phyloP scores from a whole-genome alignment of 495 filamentous ascomycete species.

The Arthonia radiata region DNA sequence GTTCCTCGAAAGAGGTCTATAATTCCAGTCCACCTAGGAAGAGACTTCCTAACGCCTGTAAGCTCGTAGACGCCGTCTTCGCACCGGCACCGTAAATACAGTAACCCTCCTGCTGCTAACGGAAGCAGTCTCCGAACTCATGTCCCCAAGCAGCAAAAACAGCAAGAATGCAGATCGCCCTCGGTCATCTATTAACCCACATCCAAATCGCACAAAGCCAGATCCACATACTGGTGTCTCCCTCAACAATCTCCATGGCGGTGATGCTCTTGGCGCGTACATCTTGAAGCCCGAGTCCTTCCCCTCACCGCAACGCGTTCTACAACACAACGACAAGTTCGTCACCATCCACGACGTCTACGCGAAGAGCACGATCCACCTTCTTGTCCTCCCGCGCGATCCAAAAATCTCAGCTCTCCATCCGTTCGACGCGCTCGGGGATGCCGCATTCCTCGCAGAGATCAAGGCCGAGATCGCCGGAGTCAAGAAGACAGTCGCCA shows the following conservation, averaged over 20 bases:
- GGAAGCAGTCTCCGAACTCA: constrained; percentile 49
- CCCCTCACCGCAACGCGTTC: constrained; percentile 31
- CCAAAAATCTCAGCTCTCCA: constrained; percentile 32
- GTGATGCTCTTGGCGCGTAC: constrained; percentile 47
- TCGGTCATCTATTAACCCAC: constrained; percentile 6
- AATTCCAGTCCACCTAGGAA: too few species aligned
- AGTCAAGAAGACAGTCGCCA: constrained; percentile 38
- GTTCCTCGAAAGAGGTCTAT: too few species aligned
- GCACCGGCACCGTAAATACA: too few species aligned
- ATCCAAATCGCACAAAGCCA: constrained; percentile 10
- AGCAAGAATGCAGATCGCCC: constrained; percentile 12
- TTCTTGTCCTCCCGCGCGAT: constrained; percentile 65
- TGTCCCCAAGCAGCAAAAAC: constrained; percentile 31
- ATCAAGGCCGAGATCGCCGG: constrained; percentile 33
- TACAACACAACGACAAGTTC: constrained; percentile 44
- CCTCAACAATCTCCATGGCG: constrained; percentile 15
- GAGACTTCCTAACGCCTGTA: too few species aligned
- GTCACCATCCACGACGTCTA: constrained; percentile 66
- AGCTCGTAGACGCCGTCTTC: too few species aligned
- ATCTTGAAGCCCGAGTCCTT: constrained; percentile 39
- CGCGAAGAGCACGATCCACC: constrained; percentile 65
- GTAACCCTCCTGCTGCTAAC: too few species aligned
- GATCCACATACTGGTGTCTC: constrained; percentile 1
- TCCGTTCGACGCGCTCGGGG: constrained; percentile 55
- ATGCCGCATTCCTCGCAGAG: constrained; percentile 40